phyloP scores from a whole-genome alignment of 805 yeast genomes.

The Candida pseudofarinosa region DNA sequence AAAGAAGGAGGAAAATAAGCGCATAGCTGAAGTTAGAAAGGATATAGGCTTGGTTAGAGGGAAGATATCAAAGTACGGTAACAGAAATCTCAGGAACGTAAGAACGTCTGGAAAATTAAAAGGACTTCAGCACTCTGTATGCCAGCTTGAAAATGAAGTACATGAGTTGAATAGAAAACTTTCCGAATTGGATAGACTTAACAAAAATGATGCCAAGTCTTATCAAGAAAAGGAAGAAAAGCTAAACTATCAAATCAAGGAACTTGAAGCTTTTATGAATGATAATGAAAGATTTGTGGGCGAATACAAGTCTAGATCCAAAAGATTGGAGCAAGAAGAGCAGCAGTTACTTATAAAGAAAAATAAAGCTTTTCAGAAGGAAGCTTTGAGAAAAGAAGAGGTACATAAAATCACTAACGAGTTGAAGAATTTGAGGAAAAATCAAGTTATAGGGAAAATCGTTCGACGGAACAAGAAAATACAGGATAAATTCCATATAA shows the following conservation, averaged over 20 bases:
- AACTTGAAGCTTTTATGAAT: slow-evolving; percentile 17
- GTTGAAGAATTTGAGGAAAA: slow-evolving; percentile 23
- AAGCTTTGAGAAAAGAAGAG: slow-evolving; percentile 22
- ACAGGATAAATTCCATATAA: slow-evolving; percentile 32
- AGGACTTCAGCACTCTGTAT: slow-evolving; percentile 36
- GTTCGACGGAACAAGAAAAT: slow-evolving; percentile 21
- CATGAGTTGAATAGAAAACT: slow-evolving; percentile 17
- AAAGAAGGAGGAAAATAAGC: slow-evolving; percentile 37
- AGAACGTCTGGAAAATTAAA: slow-evolving; percentile 33
- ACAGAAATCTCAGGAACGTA: slow-evolving; percentile 22
- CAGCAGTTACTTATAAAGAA: slow-evolving; percentile 18
- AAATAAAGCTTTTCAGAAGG: slow-evolving; percentile 23
- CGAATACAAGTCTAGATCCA: slow-evolving; percentile 17
- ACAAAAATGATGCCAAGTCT: slow-evolving; percentile 8
- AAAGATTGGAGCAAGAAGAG: slow-evolving; percentile 19
- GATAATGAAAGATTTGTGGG: slow-evolving; percentile 22
- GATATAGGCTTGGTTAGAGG: slow-evolving; percentile 29
- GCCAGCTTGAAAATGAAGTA: slow-evolving; percentile 36
- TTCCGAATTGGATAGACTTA: slow-evolving; percentile 9
- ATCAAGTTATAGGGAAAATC: slow-evolving; percentile 21
- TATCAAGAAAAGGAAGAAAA: slow-evolving; percentile 16
- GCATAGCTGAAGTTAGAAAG: slow-evolving; percentile 26
- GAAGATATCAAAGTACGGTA: slow-evolving; percentile 28
- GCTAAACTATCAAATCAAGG: slow-evolving; percentile 17
- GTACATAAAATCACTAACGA: slow-evolving; percentile 20